Base-by-base conservation (phyloP, 2,329 filamentous ascomycete species). In the Didymellaceae sp. region DNA sequence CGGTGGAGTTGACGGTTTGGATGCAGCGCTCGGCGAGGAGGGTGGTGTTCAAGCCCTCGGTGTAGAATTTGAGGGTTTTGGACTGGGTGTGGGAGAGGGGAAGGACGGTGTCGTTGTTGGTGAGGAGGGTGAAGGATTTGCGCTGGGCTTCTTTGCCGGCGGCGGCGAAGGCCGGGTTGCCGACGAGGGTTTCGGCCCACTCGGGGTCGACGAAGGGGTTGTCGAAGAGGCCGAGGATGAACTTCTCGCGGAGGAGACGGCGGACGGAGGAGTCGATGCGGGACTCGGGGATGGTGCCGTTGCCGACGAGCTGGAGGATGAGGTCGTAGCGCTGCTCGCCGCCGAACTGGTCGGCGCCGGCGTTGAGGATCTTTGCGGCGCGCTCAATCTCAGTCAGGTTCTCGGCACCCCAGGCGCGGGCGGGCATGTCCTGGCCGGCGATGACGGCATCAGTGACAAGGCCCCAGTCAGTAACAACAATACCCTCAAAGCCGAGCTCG, bases 381-480 rank as follows among this genome's bases (percentile, higher is more conserved):
- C 78, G 70, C 51, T 82, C 68, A 1, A 76, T 57, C 46, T 73
- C 76, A 16, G 61, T 76, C 1, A 79, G 63, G 41, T 75, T 61
- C 54, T 82, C 79, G 1, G 77, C 71, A 1, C 80, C 80, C 79
- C 80, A 83, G 2, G 77, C 77, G 9, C 78, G 74, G 0, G 78
- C 78, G 0, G 75, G 76, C 74, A 79, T 75, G 25, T 75, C 66
- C 56, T 80, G 74, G 1, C 77, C 78, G 0, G 57, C 21, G 22
- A 80, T 75, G 1, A 64, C 51, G 0, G 61, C 59, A 35, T 80
- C 77, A 0, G 80, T 82, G 17, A 82, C 71, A 3, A 83, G 70
- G 1, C 79, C 78, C 80, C 80, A 82, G 52, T 82, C 80, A 0
- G 77, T 80, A 2, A 77, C 71, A 0, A 82, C 73, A n/a, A 82